Percentiles rank a stretch among this genome's conserved stretches.
These are phyloP conservation scores for Thoreauomyces humboldtii DNA, from an alignment of 192 early-diverging fungal genomes.

Conservation along the genomic window DNA sequence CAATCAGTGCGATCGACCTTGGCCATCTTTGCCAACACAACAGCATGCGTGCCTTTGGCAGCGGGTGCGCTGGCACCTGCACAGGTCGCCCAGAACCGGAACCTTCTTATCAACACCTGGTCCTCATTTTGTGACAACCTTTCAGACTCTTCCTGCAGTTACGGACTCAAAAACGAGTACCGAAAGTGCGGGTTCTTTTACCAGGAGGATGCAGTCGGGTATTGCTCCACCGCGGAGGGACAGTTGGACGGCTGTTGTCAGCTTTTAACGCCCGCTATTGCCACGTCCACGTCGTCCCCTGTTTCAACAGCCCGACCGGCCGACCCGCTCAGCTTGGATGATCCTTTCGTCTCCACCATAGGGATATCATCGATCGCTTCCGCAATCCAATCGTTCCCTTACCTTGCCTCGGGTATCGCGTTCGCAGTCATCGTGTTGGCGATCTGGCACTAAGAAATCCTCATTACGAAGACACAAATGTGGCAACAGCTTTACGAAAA, in stretches of 20 bases:
- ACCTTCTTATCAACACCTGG: conserved; percentile 7
- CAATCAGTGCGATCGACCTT: conserved; percentile 24
- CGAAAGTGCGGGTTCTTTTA: conserved; percentile 21
- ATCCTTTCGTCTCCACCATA: neutral
- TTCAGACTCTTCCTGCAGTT: conserved; percentile 16
- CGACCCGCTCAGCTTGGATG: too few relatives aligned
- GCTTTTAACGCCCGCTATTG: neutral
- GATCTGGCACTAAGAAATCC: too few relatives aligned
- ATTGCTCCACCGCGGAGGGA: conserved; percentile 19
- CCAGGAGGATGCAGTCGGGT: conserved; percentile 5
- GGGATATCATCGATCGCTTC: neutral
- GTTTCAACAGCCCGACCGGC: too few relatives aligned
- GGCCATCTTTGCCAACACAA: conserved; percentile 29
- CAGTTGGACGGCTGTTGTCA: conserved; percentile 3
- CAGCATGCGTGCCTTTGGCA: conserved; percentile 23
- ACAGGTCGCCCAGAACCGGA: neutral
- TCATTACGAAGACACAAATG: too few relatives aligned
- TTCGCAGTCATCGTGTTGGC: conserved; percentile 28
- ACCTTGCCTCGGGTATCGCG: conserved; percentile 31
- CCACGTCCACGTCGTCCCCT: neutral
- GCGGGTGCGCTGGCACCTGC: neutral
- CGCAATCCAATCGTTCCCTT: conserved; percentile 22
- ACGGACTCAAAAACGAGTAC: conserved; percentile 22
- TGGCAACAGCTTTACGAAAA: too few relatives aligned
- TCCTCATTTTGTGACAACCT: conserved; percentile 27